Evolutionary conservation across 2,329 filamentous ascomycete species (phyloP).

Genomic region (Cadophora sp.): DNA sequence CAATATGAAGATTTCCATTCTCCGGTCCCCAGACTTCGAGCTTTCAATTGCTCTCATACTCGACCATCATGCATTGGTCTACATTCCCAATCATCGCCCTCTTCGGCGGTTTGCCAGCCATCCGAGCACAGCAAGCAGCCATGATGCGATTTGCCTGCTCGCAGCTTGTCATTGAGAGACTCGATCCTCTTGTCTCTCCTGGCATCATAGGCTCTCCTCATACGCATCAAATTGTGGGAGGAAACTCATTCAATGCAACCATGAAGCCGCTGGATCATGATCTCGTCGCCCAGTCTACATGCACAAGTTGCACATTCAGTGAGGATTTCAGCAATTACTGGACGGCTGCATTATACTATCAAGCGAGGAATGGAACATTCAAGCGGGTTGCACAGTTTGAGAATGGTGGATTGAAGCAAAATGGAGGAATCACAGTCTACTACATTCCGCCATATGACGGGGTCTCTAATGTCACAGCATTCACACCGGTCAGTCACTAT

Average conservation of each 20-base stretch:
- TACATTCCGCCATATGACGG: slow-evolving; percentile 46
- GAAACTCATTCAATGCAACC: slow-evolving; percentile 49
- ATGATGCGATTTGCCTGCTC: slow-evolving; percentile 29
- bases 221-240: slow-evolving; percentile 33
- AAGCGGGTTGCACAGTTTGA: slow-evolving; percentile 38
- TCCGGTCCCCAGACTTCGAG: background rate
- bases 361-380: slow-evolving; percentile 43
- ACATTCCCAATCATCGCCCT: background rate
- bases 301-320: slow-evolving; percentile 46
- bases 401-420: slow-evolving; percentile 39
- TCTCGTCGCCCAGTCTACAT: slow-evolving; percentile 41
- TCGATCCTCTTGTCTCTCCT: slow-evolving; percentile 32
- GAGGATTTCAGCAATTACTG: slow-evolving; percentile 48
- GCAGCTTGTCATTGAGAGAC: slow-evolving; percentile 32
- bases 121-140: background rate
- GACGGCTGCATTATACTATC: slow-evolving; percentile 44
- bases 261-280: slow-evolving; percentile 45
- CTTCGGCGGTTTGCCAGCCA: background rate
- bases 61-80: slow-evolving; percentile 3
- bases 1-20: background rate
- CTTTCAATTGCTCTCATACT: no score
- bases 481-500: slow-evolving; percentile 42
- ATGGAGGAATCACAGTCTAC: slow-evolving; percentile 50
- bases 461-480: slow-evolving; percentile 50
- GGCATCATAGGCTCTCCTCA: slow-evolving; percentile 30